phyloP scores from a whole-genome alignment of 1,284 basidiomycete genomes.

The Stereum hirsutum region DNA sequence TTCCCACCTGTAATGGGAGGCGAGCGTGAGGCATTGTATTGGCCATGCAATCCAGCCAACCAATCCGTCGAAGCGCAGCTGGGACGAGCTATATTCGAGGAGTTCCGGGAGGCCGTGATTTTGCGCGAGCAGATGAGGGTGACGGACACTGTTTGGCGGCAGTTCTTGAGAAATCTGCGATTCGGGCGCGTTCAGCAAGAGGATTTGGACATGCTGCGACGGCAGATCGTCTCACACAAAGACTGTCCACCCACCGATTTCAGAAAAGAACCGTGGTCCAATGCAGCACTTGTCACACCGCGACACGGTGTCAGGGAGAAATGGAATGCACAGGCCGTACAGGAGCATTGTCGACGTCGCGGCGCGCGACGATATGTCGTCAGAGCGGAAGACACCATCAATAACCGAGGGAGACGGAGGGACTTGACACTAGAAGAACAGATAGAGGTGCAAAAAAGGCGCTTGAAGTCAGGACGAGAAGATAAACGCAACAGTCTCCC shows the following conservation, averaged over 20 bases:
- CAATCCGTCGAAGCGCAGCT: conserved; percentile 6
- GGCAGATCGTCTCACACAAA: conserved; percentile 13
- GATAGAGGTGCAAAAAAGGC: not conserved
- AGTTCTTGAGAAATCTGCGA: conserved; percentile 22
- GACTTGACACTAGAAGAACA: not conserved
- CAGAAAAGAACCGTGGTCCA: conserved; percentile 16
- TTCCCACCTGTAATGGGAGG: conserved; percentile 25
- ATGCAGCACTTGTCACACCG: conserved; percentile 23
- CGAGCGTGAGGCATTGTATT: not conserved
- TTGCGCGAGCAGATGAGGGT: conserved; percentile 26
- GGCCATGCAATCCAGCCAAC: not conserved
- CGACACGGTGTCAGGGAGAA: conserved; percentile 20
- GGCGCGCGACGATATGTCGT: conserved; percentile 12
- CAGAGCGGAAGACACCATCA: conserved; percentile 11
- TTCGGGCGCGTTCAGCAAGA: conserved; percentile 15
- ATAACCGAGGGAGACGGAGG: not conserved
- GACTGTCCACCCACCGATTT: not conserved
- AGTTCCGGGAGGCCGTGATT: conserved; percentile 26
- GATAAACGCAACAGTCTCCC: conserved; percentile 10
- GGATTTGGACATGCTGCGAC: conserved; percentile 21
- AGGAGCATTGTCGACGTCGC: conserved; percentile 11
- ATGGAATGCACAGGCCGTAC: conserved; percentile 22
- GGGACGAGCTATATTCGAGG: conserved; percentile 23
- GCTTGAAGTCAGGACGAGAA: too few species aligned
- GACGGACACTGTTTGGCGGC: conserved; percentile 21